A percentile compares a stretch with the other conserved stretches of the same genome.
phyloP scores from a whole-genome alignment of 805 yeast species.

The Metschnikowia picachoensis region DNA sequence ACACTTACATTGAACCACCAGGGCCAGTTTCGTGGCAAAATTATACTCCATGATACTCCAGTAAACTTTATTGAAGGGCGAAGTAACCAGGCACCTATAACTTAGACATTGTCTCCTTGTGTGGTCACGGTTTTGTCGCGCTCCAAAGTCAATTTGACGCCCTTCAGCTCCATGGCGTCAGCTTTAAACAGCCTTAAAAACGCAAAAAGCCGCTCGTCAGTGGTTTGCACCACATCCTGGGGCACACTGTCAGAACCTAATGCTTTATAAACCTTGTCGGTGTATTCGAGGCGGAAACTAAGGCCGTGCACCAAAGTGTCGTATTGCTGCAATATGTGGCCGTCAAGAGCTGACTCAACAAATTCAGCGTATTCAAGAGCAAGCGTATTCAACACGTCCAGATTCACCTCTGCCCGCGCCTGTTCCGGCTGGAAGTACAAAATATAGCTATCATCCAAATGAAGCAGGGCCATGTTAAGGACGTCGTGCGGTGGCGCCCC shows the following conservation, averaged over 20 bases:
- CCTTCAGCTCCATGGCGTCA: slow-evolving; percentile 3
- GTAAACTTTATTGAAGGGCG: too few species aligned
- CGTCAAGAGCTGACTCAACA: slow-evolving; percentile 6
- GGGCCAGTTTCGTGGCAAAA: not conserved
- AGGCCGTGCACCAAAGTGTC: slow-evolving; percentile 12
- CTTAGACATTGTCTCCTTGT: not conserved
- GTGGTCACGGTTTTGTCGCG: slow-evolving; percentile 9
- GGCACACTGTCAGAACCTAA: slow-evolving; percentile 1
- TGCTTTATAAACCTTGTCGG: slow-evolving; percentile 8
- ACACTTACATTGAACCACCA: not conserved
- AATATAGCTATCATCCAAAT: slow-evolving; percentile 6
- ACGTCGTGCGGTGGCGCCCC: not conserved
- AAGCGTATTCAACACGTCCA: not conserved
- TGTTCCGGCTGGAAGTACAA: slow-evolving; percentile 4
- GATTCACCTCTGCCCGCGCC: not conserved
- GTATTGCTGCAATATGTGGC: slow-evolving; percentile 9
- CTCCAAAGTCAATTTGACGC: slow-evolving; percentile 13
- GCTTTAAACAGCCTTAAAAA: slow-evolving; percentile 7
- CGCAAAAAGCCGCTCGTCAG: slow-evolving; percentile 4
- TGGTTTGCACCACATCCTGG: slow-evolving; percentile 2
- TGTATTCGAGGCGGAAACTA: slow-evolving; percentile 7
- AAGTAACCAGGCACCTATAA: too few species aligned
- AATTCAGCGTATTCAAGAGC: slow-evolving; percentile 3
- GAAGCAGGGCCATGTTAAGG: slow-evolving; percentile 6
- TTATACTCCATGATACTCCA: too few species aligned